A percentile compares a stretch with the other conserved stretches of the same genome.
These are phyloP conservation scores for Lepidium sativum DNA, from an alignment of 345 rosid genomes.

Conservation along the genomic window DNA sequence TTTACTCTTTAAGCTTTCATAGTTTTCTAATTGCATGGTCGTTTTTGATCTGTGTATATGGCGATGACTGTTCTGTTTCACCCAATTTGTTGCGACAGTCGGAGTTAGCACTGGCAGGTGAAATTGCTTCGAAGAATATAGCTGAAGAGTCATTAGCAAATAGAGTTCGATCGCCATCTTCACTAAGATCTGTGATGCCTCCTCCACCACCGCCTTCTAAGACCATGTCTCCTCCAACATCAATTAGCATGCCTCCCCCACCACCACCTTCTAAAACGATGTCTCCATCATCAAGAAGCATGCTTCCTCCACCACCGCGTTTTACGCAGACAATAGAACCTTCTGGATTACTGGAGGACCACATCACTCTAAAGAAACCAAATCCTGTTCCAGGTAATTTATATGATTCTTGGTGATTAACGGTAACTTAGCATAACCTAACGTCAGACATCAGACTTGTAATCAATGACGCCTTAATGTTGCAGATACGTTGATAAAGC, in stretches of 20 bases:
- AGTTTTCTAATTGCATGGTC: background rate
- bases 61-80: constrained; percentile 1
- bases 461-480: constrained; percentile 2
- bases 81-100: constrained; percentile 39
- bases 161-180: constrained; percentile 31
- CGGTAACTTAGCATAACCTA: background rate
- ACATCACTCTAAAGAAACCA: constrained; percentile 18
- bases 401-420: background rate
- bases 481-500: constrained; percentile 73
- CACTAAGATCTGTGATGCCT: constrained; percentile 26
- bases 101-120: constrained; percentile 27
- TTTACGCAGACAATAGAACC: constrained; percentile 29
- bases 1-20: background rate
- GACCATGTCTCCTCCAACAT: constrained; percentile 28
- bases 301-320: constrained; percentile 42
- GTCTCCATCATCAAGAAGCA: no score
- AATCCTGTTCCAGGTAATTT: constrained; percentile 47
- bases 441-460: background rate
- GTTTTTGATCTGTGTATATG: background rate
- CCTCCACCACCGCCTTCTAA: constrained; percentile 51
- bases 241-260: constrained; percentile 15
- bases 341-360: constrained; percentile 26
- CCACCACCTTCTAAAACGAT: no score
- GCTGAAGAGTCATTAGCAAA: constrained; percentile 26
- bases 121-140: constrained; percentile 39